Evolutionary conservation across 148 eudicot species (phyloP).

Genomic region (Rhododendron williamsianum): DNA sequence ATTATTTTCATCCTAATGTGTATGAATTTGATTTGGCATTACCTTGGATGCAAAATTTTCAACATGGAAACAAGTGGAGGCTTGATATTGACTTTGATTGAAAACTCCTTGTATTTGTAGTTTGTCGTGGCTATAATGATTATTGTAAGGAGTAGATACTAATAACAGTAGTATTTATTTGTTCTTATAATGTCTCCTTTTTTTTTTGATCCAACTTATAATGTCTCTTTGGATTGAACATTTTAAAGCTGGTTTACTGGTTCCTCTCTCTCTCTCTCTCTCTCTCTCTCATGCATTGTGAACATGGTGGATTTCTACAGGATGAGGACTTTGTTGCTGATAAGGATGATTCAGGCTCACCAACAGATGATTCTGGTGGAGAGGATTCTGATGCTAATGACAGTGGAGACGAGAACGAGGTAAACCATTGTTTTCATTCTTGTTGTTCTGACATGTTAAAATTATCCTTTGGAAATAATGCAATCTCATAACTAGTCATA

Average conservation of each 20-base stretch:
- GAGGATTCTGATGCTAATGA: conserved; percentile 75
- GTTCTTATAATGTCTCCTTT: background rate
- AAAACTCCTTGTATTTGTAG: background rate
- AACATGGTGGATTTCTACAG: conserved; percentile 28
- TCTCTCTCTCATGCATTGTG: background rate
- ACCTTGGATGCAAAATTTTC: background rate
- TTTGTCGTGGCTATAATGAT: background rate
- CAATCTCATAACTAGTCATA: background rate
- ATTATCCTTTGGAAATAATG: background rate
- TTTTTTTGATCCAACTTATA: too few relatives aligned
- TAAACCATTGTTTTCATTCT: conserved; percentile 9
- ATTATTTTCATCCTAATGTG: background rate
- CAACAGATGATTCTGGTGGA: conserved; percentile 86
- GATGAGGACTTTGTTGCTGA: conserved; percentile 88
- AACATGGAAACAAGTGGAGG: background rate
- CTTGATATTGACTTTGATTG: background rate
- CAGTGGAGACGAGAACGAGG: conserved; percentile 64
- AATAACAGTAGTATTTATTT: background rate
- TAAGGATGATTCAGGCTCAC: conserved; percentile 81
- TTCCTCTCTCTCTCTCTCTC: background rate
- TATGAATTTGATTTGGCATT: background rate
- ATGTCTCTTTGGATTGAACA: background rate
- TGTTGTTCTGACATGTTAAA: background rate
- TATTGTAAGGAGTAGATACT: background rate
- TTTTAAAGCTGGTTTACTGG: background rate